Evolutionary conservation across 441 rosid genomes (phyloP), one percentile per base, ranked within the genome.

Genomic region (Populus hybrid): DNA sequence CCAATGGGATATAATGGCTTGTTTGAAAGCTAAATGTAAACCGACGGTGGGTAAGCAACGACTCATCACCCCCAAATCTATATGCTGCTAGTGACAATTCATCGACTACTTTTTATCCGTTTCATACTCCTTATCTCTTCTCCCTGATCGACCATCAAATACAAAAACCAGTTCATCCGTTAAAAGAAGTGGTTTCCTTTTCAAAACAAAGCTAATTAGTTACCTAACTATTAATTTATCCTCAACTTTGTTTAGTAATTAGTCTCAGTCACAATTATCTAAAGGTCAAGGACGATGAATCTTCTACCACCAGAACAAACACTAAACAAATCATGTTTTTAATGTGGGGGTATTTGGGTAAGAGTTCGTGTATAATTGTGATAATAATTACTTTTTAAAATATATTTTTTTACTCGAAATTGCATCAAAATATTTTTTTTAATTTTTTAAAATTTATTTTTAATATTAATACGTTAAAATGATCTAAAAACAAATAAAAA

Each of bases 21-120:
- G 80, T 84, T 86, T 87, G 87, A 86, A 92, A 87, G 89, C 86
- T 45, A 88, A 83, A 88, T 86, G 66, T 80, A 84, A 82, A 84
- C 85, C 79, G 75, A 84, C 88, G 82, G 83, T 86, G 89, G 89
- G 83, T 85, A 74, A 72, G 82, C 50, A 69, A 73, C 77, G 76
- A 82, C 79, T 77, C 23, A 6, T 69, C 31, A 35, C 35, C n/a
- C 26, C 61, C 35, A 4, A 3, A 35, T 35, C 2, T 35, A 1
- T 42, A 29, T 16, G 29, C 23, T 42, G 59, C 29, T 53, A 71
- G 59, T 72, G 33, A 23, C 24, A 5, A 10, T 40, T 67, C 42
- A 33, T 56, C 68, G 16, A 72, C 76, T 38, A 16, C 12, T 4
- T 26, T 23, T 18, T 33, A 21, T 36, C 24, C 66, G 4, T 56